Evolutionary conservation across 495 filamentous ascomycete genomes (phyloP), one percentile per base, ranked within the genome.

Genomic region (Poronia punctata): DNA sequence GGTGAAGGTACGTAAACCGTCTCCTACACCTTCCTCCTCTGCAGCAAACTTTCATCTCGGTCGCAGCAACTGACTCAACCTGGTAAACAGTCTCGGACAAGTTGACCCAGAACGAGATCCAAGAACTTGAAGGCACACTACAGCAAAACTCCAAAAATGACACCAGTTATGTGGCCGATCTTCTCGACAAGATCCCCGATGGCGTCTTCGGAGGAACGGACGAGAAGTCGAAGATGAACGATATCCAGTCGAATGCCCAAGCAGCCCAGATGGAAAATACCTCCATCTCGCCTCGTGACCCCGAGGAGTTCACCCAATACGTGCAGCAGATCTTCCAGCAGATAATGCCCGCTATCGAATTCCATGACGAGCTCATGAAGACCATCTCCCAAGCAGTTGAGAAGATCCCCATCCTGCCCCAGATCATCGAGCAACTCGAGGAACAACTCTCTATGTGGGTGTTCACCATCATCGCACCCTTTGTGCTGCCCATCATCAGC

Each of bases 341-440:
- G 58, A 81, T 95, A 38, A 87, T 86, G 61, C 88, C 88, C 3
- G 79, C 84, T 35, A 76, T 95, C 30, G 76, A 92, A 61, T 93
- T 84, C 71, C 88, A 95, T 53, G 88, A 95, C 54, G 75, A 88
- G 23, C 67, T 93, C 20, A 81, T 95, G 74, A 76, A 85, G 64
- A 65, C 61, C 19, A 88, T 95, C 56, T 80, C 77, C 19, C 61
- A 83, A 49, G 74, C 83, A 5, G 81, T 94, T 36, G 80, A 88
- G 54, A 75, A 80, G 25, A 87, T 95, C 22, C 88, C 88, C 1
- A 71, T 90, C 15, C 66, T 94, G 11, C 82, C 82, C 14, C 76
- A 86, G 20, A 64, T 93, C 25, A 71, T 90, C 25, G 87, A 92
- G 57, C 74, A 90, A 48, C 60, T 93, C 8, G 79, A 86, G 60